Evolutionary conservation across 2,329 filamentous ascomycete species (phyloP), one percentile per base, ranked within the genome.

Genomic region (Cladosporium phlei): DNA sequence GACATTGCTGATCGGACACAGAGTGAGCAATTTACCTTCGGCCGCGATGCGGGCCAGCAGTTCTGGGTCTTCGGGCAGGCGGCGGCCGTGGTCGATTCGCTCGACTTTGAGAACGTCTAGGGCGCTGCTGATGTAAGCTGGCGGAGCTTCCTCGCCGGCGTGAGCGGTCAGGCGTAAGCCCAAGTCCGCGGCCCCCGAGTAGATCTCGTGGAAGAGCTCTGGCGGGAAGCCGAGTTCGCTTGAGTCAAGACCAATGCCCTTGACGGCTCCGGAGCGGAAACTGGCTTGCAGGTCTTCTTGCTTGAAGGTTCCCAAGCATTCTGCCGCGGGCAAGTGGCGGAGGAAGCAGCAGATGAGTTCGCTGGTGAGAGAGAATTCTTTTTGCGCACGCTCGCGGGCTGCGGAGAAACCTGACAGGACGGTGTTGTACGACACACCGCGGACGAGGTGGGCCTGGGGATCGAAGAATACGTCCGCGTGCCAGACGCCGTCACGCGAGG

Each of bases 401-500:
- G 72, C 71, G 0, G 68, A 69, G 56, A 88, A 80, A 2, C 86
- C 86, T 3, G 65, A 61, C 3, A 88, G 73, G 17, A 89, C 75
- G 2, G 78, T 82, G 12, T 74, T 68, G 59, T 86, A 83, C 6
- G 72, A 55, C 3, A 90, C 68, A 4, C 82, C 82, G 14, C 85
- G 76, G 10, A 67, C 68, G 4, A 79, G 76, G 64, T 90, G 86
- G 1, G 83, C 84, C 65, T 90, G 85, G 2, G 86, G 85, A 62
- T 90, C 86, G 68, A 90, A 89, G 69, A 88, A 90, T 53, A 88
- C 75, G 64, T 90, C 86, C 11, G 83, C 83, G 59, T 90, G 85
- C 38, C 78, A 73, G 3, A 88, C 80, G 28, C 79, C 79, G 52
- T 88, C 80, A 2, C 68, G 67, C 24, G 79, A 73, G 2, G 83